Evolutionary conservation across 1,284 basidiomycete species (phyloP).

Genomic region (Tetrapyrgos nigripes): DNA sequence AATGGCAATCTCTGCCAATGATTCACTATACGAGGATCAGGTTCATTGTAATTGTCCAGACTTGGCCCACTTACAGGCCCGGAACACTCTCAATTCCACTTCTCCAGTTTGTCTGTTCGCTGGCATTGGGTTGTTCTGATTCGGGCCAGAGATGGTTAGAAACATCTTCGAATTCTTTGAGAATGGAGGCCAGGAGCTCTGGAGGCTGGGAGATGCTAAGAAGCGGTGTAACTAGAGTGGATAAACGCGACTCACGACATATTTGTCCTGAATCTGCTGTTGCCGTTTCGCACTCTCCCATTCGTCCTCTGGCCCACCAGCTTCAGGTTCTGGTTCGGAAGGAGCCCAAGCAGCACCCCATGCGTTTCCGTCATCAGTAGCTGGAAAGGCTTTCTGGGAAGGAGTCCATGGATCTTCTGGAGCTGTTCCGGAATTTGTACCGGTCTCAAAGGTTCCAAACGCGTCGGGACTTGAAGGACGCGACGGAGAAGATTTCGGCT

Average conservation of each 20-base stretch:
- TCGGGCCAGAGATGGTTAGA: constrained; percentile 57
- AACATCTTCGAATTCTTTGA: constrained; percentile 58
- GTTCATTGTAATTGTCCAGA: constrained; percentile 4
- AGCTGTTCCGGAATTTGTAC: constrained; percentile 34
- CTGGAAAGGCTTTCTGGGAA: constrained; percentile 39
- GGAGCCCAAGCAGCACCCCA: constrained; percentile 56
- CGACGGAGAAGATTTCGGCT: constrained; percentile 14
- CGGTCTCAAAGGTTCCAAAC: constrained; percentile 69
- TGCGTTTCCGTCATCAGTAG: constrained; percentile 39
- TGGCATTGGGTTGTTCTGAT: constrained; percentile 18
- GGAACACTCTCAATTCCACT: constrained; percentile 53
- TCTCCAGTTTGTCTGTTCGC: constrained; percentile 38
- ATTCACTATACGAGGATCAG: constrained; percentile 25
- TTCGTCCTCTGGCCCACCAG: constrained; percentile 50
- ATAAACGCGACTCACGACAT: constrained; percentile 57
- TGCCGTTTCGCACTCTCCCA: constrained; percentile 70
- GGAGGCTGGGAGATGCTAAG: constrained; percentile 59
- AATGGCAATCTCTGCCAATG: constrained; percentile 45
- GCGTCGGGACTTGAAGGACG: constrained; percentile 53
- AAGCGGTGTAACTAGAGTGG: neutral
- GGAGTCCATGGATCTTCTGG: constrained; percentile 44
- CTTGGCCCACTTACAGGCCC: constrained; percentile 63
- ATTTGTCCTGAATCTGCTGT: constrained; percentile 63
- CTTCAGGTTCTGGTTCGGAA: constrained; percentile 14
- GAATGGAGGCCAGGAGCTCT: constrained; percentile 62